Evolutionary conservation across 306 rosid genomes (phyloP).

Genomic region (Glycyrrhiza uralensis): DNA sequence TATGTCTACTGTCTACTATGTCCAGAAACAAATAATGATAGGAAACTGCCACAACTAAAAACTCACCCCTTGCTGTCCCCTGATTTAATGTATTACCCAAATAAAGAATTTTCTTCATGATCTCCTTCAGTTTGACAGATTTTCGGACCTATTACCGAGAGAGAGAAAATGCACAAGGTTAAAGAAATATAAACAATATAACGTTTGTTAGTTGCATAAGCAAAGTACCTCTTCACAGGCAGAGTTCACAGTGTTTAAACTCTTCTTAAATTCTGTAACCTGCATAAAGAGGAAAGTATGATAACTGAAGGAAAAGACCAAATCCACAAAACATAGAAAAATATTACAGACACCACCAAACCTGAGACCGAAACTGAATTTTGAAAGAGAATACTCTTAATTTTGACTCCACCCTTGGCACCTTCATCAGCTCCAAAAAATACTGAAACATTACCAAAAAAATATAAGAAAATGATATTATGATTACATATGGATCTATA

Average conservation of each 20-base stretch:
- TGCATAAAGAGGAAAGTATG: slow-evolving; percentile 37
- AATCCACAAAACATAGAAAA: slow-evolving; percentile 18
- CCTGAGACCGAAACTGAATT: slow-evolving; percentile 93
- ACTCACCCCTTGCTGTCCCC: slow-evolving; percentile 98
- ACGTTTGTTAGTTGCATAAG: slow-evolving; percentile 18
- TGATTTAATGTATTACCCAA: slow-evolving; percentile 93
- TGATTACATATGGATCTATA: not conserved
- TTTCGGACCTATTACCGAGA: slow-evolving; percentile 60
- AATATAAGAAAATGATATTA: not conserved
- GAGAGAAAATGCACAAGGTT: slow-evolving; percentile 29
- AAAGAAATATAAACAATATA: slow-evolving; percentile 18
- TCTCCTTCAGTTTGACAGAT: slow-evolving; percentile 78
- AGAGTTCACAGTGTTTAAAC: slow-evolving; percentile 71
- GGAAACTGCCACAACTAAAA: slow-evolving; percentile 2
- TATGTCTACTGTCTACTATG: not conserved
- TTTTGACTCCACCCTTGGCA: slow-evolving; percentile 97
- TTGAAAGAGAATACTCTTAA: slow-evolving; percentile 91
- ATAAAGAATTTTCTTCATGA: slow-evolving; percentile 81
- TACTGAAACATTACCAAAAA: slow-evolving; percentile 55
- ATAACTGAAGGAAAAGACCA: slow-evolving; percentile 19
- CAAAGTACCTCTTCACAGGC: slow-evolving; percentile 86
- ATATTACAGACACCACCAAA: slow-evolving; percentile 47
- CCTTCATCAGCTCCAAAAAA: slow-evolving; percentile 95
- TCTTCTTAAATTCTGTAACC: slow-evolving; percentile 81
- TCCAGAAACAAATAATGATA: slow-evolving; percentile 17